Conservation (phyloP, 257 asterid species). For the Echites panduratus region DNA sequence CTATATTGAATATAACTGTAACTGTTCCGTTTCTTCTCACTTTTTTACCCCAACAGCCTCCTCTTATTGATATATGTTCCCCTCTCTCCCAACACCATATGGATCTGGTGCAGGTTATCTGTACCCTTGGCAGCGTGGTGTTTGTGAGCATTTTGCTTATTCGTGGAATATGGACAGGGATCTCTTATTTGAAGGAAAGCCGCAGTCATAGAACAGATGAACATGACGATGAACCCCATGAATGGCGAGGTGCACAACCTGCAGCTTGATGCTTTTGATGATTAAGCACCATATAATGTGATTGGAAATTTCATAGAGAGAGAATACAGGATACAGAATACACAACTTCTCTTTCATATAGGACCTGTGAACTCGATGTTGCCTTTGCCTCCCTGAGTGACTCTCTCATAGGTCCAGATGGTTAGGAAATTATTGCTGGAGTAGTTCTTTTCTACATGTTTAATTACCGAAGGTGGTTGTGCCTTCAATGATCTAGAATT, state of each 20-base stretch:
- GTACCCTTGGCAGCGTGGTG: conserved; percentile 88
- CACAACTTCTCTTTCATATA: background rate
- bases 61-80: background rate
- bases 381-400: background rate
- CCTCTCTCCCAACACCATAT: background rate
- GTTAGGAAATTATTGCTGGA: background rate
- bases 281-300: background rate
- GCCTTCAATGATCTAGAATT: background rate
- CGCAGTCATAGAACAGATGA: conserved; percentile 53
- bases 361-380: background rate
- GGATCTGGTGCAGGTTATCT: conserved; percentile 55
- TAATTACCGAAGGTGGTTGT: conserved; percentile 3
- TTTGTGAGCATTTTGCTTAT: conserved; percentile 66
- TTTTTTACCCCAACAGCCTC: background rate
- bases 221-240: conserved; percentile 43
- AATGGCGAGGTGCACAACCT: conserved; percentile 57
- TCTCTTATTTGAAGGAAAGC: conserved; percentile 63
- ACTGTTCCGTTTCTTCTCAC: background rate
- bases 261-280: conserved; percentile 27
- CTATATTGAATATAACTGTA: background rate
- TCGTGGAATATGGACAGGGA: conserved; percentile 79
- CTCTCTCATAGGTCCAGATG: background rate
- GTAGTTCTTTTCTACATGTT: background rate
- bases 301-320: background rate
- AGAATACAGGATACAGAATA: background rate